These are phyloP conservation scores for Ogataea angusta DNA, from an alignment of 805 yeast species.

Conservation along the genomic window DNA sequence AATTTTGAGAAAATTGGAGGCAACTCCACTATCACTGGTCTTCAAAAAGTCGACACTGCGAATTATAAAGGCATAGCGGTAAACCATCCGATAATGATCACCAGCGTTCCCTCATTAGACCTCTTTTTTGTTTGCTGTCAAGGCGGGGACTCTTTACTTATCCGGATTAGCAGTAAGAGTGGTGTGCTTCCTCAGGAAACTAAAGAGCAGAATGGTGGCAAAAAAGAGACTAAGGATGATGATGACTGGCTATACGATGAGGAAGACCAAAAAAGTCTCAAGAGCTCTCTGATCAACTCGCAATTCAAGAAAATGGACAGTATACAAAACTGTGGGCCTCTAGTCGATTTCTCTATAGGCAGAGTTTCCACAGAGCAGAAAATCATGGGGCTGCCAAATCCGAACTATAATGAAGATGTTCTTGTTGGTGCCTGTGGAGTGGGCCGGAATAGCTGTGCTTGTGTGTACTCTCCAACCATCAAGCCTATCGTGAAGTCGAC, in stretches of 20 bases:
- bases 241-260: conserved; percentile 40
- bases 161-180: conserved; percentile 37
- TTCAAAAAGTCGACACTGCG: conserved; percentile 19
- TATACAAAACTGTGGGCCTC: conserved; percentile 68
- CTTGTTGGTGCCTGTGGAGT: conserved; percentile 71
- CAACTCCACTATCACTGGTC: conserved; percentile 30
- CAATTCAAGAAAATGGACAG: conserved; percentile 49
- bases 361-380: conserved; percentile 50
- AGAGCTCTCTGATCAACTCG: conserved; percentile 23
- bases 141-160: conserved; percentile 56
- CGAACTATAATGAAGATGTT: conserved; percentile 62
- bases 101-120: conserved; percentile 37
- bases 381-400: conserved; percentile 63
- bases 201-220: conserved; percentile 3
- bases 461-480: conserved; percentile 63
- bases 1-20: conserved; percentile 36
- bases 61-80: conserved; percentile 23
- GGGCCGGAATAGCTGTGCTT: conserved; percentile 50
- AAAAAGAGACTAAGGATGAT: conserved; percentile 34
- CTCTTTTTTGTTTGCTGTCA: conserved; percentile 57
- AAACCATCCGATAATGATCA: conserved; percentile 39
- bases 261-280: conserved; percentile 27
- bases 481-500: conserved; percentile 68
- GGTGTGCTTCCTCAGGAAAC: conserved; percentile 5
- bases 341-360: conserved; percentile 66